Base-by-base conservation (phyloP, 2,329 filamentous ascomycete species). In the Aspergillus clavatus region DNA sequence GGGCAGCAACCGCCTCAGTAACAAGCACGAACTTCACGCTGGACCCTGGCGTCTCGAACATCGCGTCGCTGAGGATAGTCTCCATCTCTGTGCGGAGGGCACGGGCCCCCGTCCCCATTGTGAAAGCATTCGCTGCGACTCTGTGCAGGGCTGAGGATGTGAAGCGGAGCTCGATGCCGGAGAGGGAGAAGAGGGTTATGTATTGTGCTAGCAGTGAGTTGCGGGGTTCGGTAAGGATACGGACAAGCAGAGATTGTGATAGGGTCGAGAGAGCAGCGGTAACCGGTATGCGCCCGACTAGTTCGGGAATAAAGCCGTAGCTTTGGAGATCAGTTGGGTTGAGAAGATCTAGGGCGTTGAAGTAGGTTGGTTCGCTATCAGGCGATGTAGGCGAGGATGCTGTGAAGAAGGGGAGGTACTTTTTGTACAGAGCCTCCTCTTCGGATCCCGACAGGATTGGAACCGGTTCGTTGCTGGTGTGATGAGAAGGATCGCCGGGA, bases 231-330 rank as follows among this genome's bases (percentile, higher is more conserved):
- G 89, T 96, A 29, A 98, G 77, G 50, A 98, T 93, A 42, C 90
- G 83, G 42, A 91, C 82, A 10, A 98, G 81, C 47, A 82, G 72
- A 14, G 77, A 70, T 51, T 81, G 75, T 43, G 79, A 78, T 1
- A 98, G 76, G 0, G 89, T 83, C 11, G 87, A 84, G 0, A 98
- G 79, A 0, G 93, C 87, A 49, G 89, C 89, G 39, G 89, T 86
- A 47, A 95, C 88, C 42, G 95, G 91, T 38, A 98, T 82, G 14
- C 93, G 86, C n/a, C 93, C 93, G 42, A 97, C 86, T n/a, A 96
- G 76, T 69, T 96, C 90, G 0, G 90, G 90, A 43, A 96, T 96
- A 62, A 96, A 88, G 11, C 90, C 91, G 60, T 89, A 96, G 35
- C 78, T 80, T 66, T 94, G 88, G 2, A 95, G 73, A 58, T 95